phyloP scores from a whole-genome alignment of 2,329 filamentous ascomycete genomes.

The Polychaeton citri region DNA sequence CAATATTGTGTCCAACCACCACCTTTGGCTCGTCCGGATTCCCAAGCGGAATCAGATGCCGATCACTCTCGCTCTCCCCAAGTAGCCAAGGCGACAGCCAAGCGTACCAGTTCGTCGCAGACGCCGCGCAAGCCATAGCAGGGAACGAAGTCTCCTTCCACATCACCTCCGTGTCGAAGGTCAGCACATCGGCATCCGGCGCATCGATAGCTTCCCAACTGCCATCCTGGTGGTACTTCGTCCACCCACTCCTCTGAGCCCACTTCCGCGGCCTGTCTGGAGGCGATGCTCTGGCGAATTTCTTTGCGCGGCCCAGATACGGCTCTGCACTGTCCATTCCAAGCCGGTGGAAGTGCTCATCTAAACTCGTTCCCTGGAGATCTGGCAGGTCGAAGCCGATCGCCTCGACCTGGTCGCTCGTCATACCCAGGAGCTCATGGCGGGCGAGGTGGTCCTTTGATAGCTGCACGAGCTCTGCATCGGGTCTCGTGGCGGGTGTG shows the following conservation, averaged over 20 bases:
- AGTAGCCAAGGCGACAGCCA: slow-evolving; percentile 96
- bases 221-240: slow-evolving; percentile 72
- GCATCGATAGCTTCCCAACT: slow-evolving; percentile 57
- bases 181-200: slow-evolving; percentile 69
- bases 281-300: slow-evolving; percentile 51
- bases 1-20: slow-evolving; percentile 87
- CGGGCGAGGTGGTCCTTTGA: slow-evolving; percentile 69
- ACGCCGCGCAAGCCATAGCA: slow-evolving; percentile 91
- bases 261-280: slow-evolving; percentile 57
- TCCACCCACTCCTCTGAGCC: slow-evolving; percentile 77
- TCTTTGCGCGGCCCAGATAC: slow-evolving; percentile 60
- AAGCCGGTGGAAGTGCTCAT: slow-evolving; percentile 87
- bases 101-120: slow-evolving; percentile 84
- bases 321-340: slow-evolving; percentile 80
- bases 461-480: slow-evolving; percentile 64
- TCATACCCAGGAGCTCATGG: slow-evolving; percentile 84
- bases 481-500: slow-evolving; percentile 45
- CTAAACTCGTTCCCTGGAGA: slow-evolving; percentile 66
- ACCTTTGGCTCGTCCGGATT: slow-evolving; percentile 60
- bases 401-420: slow-evolving; percentile 58
- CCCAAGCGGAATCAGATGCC: slow-evolving; percentile 77
- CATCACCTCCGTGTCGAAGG: slow-evolving; percentile 94
- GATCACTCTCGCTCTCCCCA: slow-evolving; percentile 61
- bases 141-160: slow-evolving; percentile 87
- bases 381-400: slow-evolving; percentile 76